A percentile compares a stretch with the other conserved stretches of the same genome.
phyloP scores from a whole-genome alignment of 495 filamentous ascomycete genomes.

The Hypoxylon rickii region DNA sequence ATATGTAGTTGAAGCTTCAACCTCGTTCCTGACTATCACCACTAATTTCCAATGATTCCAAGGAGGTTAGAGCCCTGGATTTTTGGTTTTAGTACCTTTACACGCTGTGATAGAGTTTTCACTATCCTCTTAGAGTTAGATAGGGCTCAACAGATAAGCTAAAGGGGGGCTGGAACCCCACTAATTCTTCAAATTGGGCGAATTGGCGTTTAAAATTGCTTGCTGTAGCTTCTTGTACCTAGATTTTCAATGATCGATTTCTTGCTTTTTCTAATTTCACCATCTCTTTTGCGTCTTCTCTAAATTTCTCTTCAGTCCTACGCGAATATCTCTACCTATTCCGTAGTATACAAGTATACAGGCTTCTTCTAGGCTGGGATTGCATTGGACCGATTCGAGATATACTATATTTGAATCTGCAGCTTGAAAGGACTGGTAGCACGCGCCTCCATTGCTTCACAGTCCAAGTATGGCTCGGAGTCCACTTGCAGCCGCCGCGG shows the following conservation, averaged over 20 bases:
- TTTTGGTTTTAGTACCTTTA: too few relatives aligned
- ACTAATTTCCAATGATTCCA: too few relatives aligned
- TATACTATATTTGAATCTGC: neutral
- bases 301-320: neutral
- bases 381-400: neutral
- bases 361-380: too few relatives aligned
- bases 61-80: too few relatives aligned
- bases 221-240: too few relatives aligned
- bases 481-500: slow-evolving; percentile 16
- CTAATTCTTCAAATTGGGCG: slow-evolving; percentile 15
- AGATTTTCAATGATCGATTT: too few relatives aligned
- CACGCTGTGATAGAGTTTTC: slow-evolving; percentile 29
- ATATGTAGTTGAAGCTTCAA: too few relatives aligned
- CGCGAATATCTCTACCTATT: neutral
- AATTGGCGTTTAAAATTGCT: slow-evolving; percentile 12
- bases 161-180: slow-evolving; percentile 9
- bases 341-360: neutral
- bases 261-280: slow-evolving; percentile 13
- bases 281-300: neutral
- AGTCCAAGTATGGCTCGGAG: slow-evolving; percentile 52
- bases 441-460: slow-evolving; percentile 58
- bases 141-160: neutral
- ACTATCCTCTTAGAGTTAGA: slow-evolving; percentile 26
- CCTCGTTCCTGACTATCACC: too few relatives aligned
- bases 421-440: slow-evolving; percentile 50